Evolutionary conservation across 495 filamentous ascomycete genomes (phyloP).

Genomic region (Penicillium longicatenatum): DNA sequence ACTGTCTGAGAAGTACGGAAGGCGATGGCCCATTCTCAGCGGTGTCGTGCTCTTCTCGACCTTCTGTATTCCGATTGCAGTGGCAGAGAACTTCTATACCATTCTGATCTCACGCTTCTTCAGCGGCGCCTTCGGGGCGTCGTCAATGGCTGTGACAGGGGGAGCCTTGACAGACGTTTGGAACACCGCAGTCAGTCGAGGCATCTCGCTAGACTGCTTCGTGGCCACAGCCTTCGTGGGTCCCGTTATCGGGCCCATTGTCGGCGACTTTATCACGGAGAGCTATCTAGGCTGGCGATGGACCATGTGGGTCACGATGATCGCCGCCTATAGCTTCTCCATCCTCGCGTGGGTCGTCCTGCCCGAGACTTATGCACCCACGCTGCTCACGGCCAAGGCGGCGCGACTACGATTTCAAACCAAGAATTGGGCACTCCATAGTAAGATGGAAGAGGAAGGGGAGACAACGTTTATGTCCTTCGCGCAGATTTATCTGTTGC

Average conservation of each 20-base stretch:
- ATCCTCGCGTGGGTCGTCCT: slow-evolving; percentile 41
- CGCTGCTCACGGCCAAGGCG: slow-evolving; percentile 53
- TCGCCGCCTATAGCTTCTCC: slow-evolving; percentile 50
- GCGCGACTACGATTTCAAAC: slow-evolving; percentile 51
- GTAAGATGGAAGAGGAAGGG: slow-evolving; percentile 26
- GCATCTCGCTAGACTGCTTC: slow-evolving; percentile 34
- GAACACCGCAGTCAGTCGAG: not conserved
- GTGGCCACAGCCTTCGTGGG: slow-evolving; percentile 54
- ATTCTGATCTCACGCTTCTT: not conserved
- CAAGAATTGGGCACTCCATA: slow-evolving; percentile 56
- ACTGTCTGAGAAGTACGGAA: not conserved
- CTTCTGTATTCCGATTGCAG: not conserved
- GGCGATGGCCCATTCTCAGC: not conserved
- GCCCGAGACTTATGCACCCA: slow-evolving; percentile 56
- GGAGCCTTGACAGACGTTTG: not conserved
- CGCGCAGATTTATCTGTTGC: slow-evolving; percentile 24
- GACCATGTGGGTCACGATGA: slow-evolving; percentile 58
- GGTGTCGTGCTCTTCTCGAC: not conserved
- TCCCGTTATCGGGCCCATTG: slow-evolving; percentile 56
- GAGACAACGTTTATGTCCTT: slow-evolving; percentile 33
- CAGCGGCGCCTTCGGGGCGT: not conserved
- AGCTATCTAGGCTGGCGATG: slow-evolving; percentile 58
- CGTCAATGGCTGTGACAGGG: not conserved
- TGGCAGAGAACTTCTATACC: not conserved
- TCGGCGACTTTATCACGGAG: slow-evolving; percentile 54